These are phyloP conservation scores for Quercus suber DNA, from an alignment of 306 rosid genomes.

Conservation along the genomic window DNA sequence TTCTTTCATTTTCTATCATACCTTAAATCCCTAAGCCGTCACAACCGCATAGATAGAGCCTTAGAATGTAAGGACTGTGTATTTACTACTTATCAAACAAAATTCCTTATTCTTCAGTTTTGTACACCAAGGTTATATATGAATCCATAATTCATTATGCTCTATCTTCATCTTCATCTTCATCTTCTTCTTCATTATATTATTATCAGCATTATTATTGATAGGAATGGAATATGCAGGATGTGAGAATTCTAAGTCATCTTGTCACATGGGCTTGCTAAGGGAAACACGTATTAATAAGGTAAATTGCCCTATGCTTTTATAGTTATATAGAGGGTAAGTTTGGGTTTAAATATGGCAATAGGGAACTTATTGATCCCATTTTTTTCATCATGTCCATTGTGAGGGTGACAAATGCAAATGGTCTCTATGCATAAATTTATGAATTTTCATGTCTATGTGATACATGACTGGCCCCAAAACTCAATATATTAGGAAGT, in stretches of 20 bases:
- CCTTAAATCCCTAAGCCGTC: background rate
- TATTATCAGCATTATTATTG: background rate
- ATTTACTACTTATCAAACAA: background rate
- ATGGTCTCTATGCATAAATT: too few species aligned
- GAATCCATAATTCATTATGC: background rate
- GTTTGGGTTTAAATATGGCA: background rate
- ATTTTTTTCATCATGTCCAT: background rate
- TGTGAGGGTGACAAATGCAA: too few species aligned
- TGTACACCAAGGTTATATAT: background rate
- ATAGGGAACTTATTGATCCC: background rate
- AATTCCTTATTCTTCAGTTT: background rate
- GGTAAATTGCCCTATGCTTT: constrained; percentile 11
- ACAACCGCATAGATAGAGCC: background rate
- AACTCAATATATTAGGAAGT: too few species aligned
- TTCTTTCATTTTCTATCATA: background rate
- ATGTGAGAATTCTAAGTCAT: constrained; percentile 20
- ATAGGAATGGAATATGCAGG: constrained; percentile 32
- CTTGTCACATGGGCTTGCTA: constrained; percentile 27
- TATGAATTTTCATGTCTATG: too few species aligned
- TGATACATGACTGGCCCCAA: too few species aligned
- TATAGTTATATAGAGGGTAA: background rate
- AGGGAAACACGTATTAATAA: constrained; percentile 25
- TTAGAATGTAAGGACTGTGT: background rate
- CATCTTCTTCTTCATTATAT: background rate
- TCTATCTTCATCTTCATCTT: background rate